Percentiles rank a stretch among this genome's conserved stretches.
Conservation (phyloP, 495 filamentous ascomycete genomes). For the Neurospora hispaniola region DNA sequence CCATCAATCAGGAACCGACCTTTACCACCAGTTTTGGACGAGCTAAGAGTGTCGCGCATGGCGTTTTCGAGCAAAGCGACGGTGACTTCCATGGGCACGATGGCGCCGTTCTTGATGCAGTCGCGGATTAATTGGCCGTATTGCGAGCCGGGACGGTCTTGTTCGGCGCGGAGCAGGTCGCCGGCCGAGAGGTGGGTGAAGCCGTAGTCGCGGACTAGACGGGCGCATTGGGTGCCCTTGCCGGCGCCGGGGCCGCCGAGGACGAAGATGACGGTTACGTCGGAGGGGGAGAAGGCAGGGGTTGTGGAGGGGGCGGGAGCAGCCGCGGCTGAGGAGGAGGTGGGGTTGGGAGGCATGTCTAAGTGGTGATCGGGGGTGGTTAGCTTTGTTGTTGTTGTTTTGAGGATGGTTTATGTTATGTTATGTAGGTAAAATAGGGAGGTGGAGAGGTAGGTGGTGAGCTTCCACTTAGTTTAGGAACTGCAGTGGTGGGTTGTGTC, state of each 20-base stretch:
- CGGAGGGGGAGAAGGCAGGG: constrained; percentile 67
- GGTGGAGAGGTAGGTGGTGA: background rate
- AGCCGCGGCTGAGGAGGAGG: constrained; percentile 17
- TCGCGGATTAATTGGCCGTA: constrained; percentile 83
- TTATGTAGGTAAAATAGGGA: background rate
- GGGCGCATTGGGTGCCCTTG: constrained; percentile 80
- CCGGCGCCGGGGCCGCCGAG: constrained; percentile 71
- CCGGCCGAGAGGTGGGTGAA: constrained; percentile 91
- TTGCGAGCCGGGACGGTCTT: constrained; percentile 70
- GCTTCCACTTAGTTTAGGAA: background rate
- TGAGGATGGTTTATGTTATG: background rate
- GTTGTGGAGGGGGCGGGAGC: constrained; percentile 27
- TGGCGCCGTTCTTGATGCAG: constrained; percentile 85
- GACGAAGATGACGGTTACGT: constrained; percentile 82
- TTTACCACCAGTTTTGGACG: constrained; percentile 1
- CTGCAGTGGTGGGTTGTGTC: background rate
- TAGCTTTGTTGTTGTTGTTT: background rate
- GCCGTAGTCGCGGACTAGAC: constrained; percentile 78
- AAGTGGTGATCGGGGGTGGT: background rate
- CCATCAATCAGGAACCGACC: constrained; percentile 80
- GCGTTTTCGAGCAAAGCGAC: constrained; percentile 85
- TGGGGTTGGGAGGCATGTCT: constrained; percentile 9
- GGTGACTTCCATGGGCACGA: constrained; percentile 99
- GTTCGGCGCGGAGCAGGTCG: constrained; percentile 88
- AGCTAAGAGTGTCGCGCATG: constrained; percentile 55